Conservation (phyloP, 2,329 filamentous ascomycete genomes). For the Penicillium sp. region DNA sequence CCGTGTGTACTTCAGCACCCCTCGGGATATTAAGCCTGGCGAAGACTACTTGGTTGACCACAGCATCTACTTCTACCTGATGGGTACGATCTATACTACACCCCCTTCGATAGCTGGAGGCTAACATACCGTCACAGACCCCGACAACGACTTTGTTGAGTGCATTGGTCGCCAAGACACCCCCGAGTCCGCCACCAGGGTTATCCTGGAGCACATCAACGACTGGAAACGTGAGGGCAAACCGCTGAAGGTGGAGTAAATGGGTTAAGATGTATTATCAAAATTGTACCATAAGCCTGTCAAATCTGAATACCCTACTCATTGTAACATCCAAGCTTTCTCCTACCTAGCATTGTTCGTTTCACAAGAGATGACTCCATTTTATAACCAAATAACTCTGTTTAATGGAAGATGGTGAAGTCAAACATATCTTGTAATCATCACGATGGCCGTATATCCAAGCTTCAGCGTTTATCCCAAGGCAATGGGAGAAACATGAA, state of each 20-base stretch:
- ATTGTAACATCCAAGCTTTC: not conserved
- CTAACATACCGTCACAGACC: constrained; percentile 61
- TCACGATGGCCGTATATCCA: not conserved
- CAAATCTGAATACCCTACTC: constrained; percentile 35
- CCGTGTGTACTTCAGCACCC: constrained; percentile 95
- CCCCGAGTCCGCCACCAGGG: constrained; percentile 78
- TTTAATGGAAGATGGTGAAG: too few relatives aligned
- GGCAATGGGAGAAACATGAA: too few relatives aligned
- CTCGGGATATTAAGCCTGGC: constrained; percentile 81
- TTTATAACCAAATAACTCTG: too few relatives aligned
- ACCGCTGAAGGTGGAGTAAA: constrained; percentile 53
- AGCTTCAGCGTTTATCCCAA: not conserved
- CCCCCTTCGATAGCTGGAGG: not conserved
- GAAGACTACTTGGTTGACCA: constrained; percentile 98
- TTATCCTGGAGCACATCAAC: constrained; percentile 85
- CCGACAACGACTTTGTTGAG: constrained; percentile 97
- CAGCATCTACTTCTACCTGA: constrained; percentile 99
- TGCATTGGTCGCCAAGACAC: constrained; percentile 94
- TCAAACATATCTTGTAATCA: too few relatives aligned
- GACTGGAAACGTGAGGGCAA: constrained; percentile 66
- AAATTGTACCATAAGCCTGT: constrained; percentile 29
- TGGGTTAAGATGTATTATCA: constrained; percentile 21
- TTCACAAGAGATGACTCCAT: too few relatives aligned
- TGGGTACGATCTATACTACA: constrained; percentile 69
- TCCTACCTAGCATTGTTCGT: not conserved